Base-by-base conservation (phyloP, 352 stramenopile genomes). In the Globisporangium okanoganense region DNA sequence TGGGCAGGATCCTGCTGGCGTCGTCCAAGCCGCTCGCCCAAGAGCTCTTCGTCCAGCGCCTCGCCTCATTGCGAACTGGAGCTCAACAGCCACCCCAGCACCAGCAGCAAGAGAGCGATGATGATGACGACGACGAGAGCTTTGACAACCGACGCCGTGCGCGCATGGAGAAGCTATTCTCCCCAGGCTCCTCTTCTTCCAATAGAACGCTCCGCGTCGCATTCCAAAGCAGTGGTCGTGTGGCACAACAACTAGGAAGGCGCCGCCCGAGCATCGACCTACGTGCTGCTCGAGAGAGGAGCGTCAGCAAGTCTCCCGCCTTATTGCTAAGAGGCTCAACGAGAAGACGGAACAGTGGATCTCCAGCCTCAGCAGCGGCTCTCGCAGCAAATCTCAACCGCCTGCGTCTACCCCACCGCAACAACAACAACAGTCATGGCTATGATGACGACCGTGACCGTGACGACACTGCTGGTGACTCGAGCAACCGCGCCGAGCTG, bases 401-500 rank as follows among this genome's bases (percentile, higher is more conserved):
- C 8, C 47, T 64, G 33, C 52, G 50, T 5, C 36, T 57, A 18
- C 47, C 35, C 14, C 33, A 59, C 14, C 48, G 27, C 54, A 51
- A 40, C 38, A 13, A 47, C 14, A n/a, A 18, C 45, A 45, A 13
- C 18, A 31, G 24, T 25, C 33, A 25, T 43, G 33, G 20, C 24
- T 41, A 59, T 47, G 12, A 48, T 16, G 35, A 58, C 13, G 20
- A 55, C 2, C 58, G 62, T 35, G 48, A 66, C 20, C 48, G 58
- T 10, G 69, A 69, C 8, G 53, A 66, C 5, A 45, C 51, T 29
- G 52, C 14, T 40, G 65, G 62, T 50, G 22, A 73, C 65, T 29
- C 69, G 57, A 69, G 68, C 61, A 71, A 66, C 72, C 73, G 31
- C 14, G 57, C 53, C 5, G 75, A 83, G 58, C 68, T 92, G 12